Evolutionary conservation across 2,329 filamentous ascomycete genomes (phyloP).

Genomic region (Penicillium glabrum): DNA sequence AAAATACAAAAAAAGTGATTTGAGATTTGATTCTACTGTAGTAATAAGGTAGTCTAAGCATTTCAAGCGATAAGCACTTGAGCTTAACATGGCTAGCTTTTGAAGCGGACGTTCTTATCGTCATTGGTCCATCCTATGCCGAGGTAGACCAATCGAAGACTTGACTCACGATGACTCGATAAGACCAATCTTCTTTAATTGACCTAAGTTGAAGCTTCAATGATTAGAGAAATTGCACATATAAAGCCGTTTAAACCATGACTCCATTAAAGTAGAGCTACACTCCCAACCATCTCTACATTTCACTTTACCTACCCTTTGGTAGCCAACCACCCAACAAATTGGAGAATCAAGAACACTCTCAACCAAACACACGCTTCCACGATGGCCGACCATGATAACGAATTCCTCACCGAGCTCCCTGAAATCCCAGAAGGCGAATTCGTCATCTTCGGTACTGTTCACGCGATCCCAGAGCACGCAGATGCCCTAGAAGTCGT

Average conservation of each 20-base stretch:
- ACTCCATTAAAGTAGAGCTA: too few species aligned
- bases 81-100: too few species aligned
- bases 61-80: too few species aligned
- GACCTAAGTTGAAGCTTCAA: neutral
- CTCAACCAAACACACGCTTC: neutral
- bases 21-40: neutral
- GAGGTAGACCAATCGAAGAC: neutral
- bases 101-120: neutral
- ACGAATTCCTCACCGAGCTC: slow-evolving; percentile 3
- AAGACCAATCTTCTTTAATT: neutral
- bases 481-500: slow-evolving; percentile 12
- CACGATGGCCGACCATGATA: neutral
- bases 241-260: neutral
- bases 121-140: neutral
- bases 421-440: slow-evolving; percentile 5
- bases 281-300: neutral
- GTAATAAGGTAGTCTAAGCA: neutral
- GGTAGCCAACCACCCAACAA: neutral
- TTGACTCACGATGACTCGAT: neutral
- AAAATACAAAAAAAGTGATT: slow-evolving; percentile 25
- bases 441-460: slow-evolving; percentile 11
- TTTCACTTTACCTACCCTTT: neutral
- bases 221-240: neutral
- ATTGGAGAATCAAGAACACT: neutral
- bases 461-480: slow-evolving; percentile 10